phyloP scores from a whole-genome alignment of 257 asterid genomes.

The Leonotis leonurus region DNA sequence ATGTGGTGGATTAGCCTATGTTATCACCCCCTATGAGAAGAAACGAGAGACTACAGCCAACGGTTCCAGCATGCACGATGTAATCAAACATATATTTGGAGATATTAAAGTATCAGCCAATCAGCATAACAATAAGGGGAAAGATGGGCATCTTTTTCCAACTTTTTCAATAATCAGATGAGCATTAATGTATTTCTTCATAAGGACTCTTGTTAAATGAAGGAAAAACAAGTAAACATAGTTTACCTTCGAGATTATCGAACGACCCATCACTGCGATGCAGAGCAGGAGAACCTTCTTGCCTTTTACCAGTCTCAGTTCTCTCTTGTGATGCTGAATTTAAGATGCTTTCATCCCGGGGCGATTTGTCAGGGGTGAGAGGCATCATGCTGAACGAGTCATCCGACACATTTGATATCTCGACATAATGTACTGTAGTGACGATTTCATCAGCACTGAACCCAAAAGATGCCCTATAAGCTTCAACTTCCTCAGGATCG shows the following conservation, averaged over 20 bases:
- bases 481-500: slow-evolving; percentile 75
- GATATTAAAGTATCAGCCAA: not conserved
- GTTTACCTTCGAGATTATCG: slow-evolving; percentile 35
- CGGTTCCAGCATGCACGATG: not conserved
- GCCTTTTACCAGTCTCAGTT: slow-evolving; percentile 21
- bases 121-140: not conserved
- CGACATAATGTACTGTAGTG: slow-evolving; percentile 65
- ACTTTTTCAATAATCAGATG: not conserved
- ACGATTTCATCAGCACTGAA: slow-evolving; percentile 86
- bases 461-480: slow-evolving; percentile 84
- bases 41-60: not conserved
- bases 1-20: not conserved
- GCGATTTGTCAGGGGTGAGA: slow-evolving; percentile 29
- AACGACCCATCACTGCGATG: slow-evolving; percentile 4
- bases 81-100: not conserved
- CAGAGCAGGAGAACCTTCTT: slow-evolving; percentile 6
- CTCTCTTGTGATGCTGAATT: slow-evolving; percentile 26
- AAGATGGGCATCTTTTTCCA: not conserved
- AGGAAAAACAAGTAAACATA: not conserved
- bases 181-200: not conserved
- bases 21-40: not conserved
- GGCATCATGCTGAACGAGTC: slow-evolving; percentile 58
- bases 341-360: slow-evolving; percentile 25
- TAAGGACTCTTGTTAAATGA: not conserved
- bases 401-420: slow-evolving; percentile 56